These are phyloP conservation scores for Cyclocybe cylindracea DNA, from an alignment of 768 basidiomycete genomes.

Conservation along the genomic window DNA sequence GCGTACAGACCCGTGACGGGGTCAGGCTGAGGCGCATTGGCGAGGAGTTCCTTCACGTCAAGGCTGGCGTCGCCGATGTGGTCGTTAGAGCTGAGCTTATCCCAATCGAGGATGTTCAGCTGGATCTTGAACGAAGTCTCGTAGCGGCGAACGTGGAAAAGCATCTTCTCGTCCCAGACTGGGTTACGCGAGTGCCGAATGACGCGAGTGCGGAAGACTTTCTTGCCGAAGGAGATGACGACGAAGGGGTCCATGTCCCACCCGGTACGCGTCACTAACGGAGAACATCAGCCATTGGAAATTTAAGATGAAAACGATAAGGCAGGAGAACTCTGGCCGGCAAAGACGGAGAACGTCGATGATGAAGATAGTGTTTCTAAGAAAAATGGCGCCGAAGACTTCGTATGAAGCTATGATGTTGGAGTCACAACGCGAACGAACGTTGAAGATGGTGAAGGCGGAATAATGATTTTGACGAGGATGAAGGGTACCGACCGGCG, in stretches of 20 bases:
- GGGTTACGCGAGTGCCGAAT: conserved; percentile 85
- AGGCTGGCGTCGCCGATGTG: conserved; percentile 80
- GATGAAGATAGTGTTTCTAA: too few relatives aligned
- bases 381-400: too few relatives aligned
- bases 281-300: background rate
- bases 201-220: conserved; percentile 91
- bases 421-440: too few relatives aligned
- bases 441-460: too few relatives aligned
- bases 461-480: too few relatives aligned
- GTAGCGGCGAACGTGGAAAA: conserved; percentile 92
- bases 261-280: conserved; percentile 76
- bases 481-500: too few relatives aligned
- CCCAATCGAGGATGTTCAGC: conserved; percentile 93
- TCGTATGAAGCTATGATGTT: too few relatives aligned
- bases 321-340: too few relatives aligned
- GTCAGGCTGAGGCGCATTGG: conserved; percentile 65
- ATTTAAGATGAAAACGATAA: too few relatives aligned
- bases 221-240: conserved; percentile 95
- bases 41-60: conserved; percentile 70
- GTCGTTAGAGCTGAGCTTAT: conserved; percentile 89
- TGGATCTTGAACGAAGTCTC: conserved; percentile 79
- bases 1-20: conserved; percentile 58
- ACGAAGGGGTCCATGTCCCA: conserved; percentile 99
- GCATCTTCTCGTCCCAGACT: conserved; percentile 90
- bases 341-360: too few relatives aligned